Base-by-base conservation (phyloP, 1,284 basidiomycete species). In the Moesziomyces globuligerus region DNA sequence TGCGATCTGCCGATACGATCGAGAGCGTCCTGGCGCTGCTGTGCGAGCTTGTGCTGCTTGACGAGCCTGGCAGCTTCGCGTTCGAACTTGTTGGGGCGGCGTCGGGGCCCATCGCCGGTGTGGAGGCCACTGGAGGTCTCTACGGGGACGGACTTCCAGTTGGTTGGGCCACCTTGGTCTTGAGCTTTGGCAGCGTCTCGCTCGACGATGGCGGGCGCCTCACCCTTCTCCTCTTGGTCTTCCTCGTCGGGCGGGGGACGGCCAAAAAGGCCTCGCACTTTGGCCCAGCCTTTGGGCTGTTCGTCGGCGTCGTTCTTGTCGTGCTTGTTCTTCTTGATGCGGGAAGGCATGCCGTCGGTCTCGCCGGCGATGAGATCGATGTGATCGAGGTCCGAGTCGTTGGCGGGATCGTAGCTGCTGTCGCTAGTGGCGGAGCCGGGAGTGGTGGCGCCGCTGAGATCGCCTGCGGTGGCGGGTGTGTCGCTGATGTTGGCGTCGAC, bases 311-410 rank as follows among this genome's bases (percentile, higher is more conserved):
- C 48, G 18, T 40, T 32, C 1, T 41, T 36, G 3, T 64, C 50
- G 46, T 42, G 49, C 26, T 54, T 64, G 21, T 38, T 36, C 41
- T 60, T 72, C 37, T 51, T 68, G 69, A 59, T 70, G 48, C 54
- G 56, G 7, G 59, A 28, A 0, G 80, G 80, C 79, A 82, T 79
- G 20, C 80, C 80, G 34, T 82, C 80, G 6, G 69, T 74, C 54
- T 82, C 80, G 26, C 80, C 80, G 10, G 76, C 66, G n/a, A 80
- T 54, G 26, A 82, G 43, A 28, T 81, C 79, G 32, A 81, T 60
- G 47, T 81, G 69, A n/a, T 71, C 77, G 21, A 82, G 67, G 23
- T 80, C 76, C 15, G 75, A 74, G 43, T 78, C 74, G 34, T 74
- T 74, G 18, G 68, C 69, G 1, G 80, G 78, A 18, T 82, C 79